Base-by-base conservation (phyloP, 2,329 filamentous ascomycete genomes). In the Claviceps sp. region DNA sequence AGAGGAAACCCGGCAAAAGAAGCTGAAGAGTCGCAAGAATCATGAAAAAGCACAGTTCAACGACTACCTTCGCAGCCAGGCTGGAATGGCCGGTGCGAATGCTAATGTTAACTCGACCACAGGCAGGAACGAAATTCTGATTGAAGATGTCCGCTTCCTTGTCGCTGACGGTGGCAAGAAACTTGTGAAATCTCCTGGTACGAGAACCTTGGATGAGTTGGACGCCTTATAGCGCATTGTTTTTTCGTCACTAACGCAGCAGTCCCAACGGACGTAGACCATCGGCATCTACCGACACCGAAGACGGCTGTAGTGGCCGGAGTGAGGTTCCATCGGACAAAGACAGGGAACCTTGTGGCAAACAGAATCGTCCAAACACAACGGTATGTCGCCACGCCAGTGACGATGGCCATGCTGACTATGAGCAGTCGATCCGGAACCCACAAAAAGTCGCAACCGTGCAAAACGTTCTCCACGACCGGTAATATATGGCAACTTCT, bases 321-420 rank as follows among this genome's bases (percentile, higher is more conserved):
- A 43, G 86, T 95, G 60, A 82, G 79, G 57, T 95, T 95, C 64
- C 77, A 88, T 61, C 80, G 89, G 58, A 95, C 87, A 67, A 94
- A 91, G 65, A 85, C 84, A 59, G 89, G 89, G 55, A 95, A 95
- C 60, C 77, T 95, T 26, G 85, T 90, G 62, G 84, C 88, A 52
- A 78, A 85, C 61, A 82, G 85, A 56, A 75, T 88, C 52, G 78
- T 91, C 54, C 82, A 84, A 64, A 82, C 82, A 56, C 85, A 87
- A 67, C 83, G 80, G 86, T 91, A 80, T 69, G 82, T 76, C 49
- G 34, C 53, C 52, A 58, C 54, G 50, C 47, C 54, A 40, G 22
- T 7, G 47, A 49, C 24, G 53, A 52, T 53, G 55, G 60, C 63
- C 47, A 59, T 58, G 61, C 75, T 79, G 63, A 72, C 65, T 56